These are phyloP conservation scores for Thermothielavioides terrestris DNA, from an alignment of 495 filamentous ascomycete species.

Conservation along the genomic window DNA sequence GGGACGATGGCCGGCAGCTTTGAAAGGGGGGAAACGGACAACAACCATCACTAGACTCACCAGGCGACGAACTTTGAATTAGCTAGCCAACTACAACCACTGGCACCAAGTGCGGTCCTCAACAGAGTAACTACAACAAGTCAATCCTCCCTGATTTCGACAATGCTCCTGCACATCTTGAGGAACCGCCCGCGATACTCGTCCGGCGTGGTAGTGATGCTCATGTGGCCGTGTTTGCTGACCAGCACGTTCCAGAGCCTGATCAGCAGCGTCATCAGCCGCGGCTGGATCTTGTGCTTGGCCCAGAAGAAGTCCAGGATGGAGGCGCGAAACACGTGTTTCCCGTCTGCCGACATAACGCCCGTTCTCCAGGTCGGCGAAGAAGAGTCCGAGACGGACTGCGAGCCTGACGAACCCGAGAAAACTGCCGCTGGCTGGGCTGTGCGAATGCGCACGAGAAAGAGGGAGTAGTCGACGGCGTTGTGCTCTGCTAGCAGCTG, in stretches of 20 bases:
- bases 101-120: too few relatives aligned
- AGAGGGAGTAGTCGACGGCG: constrained; percentile 62
- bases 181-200: constrained; percentile 61
- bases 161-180: constrained; percentile 48
- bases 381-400: constrained; percentile 22
- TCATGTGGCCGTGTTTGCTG: constrained; percentile 52
- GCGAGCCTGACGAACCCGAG: too few relatives aligned
- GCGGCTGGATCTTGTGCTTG: constrained; percentile 54
- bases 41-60: too few relatives aligned
- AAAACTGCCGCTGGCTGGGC: constrained; percentile 8
- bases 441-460: constrained; percentile 48
- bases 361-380: constrained; percentile 50
- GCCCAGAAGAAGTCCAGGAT: constrained; percentile 67
- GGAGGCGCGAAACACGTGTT: constrained; percentile 54
- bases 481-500: constrained; percentile 49
- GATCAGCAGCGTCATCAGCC: constrained; percentile 53
- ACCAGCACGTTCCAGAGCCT: constrained; percentile 51
- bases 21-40: too few relatives aligned
- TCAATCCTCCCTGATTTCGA: constrained; percentile 39
- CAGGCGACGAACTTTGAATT: too few relatives aligned
- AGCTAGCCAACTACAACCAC: too few relatives aligned
- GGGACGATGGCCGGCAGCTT: too few relatives aligned
- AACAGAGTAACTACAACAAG: too few relatives aligned
- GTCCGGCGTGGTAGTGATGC: constrained; percentile 55
- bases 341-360: constrained; percentile 47